Base-by-base conservation (phyloP, 2,329 filamentous ascomycete species). In the Claviceps arundinis region DNA sequence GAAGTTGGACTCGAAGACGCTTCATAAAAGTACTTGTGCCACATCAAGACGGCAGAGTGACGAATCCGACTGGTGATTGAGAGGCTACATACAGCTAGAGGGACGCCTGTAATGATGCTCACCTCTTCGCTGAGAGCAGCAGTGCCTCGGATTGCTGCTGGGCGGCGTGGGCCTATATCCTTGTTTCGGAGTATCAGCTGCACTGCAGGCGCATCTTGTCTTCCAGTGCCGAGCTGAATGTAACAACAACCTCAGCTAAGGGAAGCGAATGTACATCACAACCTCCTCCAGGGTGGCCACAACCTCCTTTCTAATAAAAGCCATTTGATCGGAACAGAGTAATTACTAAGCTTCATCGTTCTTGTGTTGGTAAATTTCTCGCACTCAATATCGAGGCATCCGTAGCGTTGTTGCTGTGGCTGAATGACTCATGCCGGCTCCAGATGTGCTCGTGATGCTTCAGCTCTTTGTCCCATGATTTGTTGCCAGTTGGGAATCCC, bases 291-390 rank as follows among this genome's bases (percentile, higher is more conserved):
- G 63, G 66, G 52, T 65, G 59, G 51, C 67, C 67, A 47, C 64
- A 60, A 46, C 65, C 66, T 55, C 69, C 70, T 57, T 66, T 65
- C 84, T 82, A 88, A 65, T 85, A 86, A 49, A 72, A 82, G 73
- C 59, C 85, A 76, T 56, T 79, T 78, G 60, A 91, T 77, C 22
- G 89, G 89, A 14, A 89, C 89, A 1, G 90, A 9, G 90, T 96
- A 38, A 95, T 90, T 5, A 91, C 89, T 54, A 96, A 75, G 65
- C 88, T 95, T 48, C 89, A 89, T 47, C 89, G 79, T 64, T 96
- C 90, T 61, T 85, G 86, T 58, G 79, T 85, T 4, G 90, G 90
- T 65, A 95, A 96, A 70, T 95, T 87, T 55, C 89, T 95, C 56
- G 95, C 70, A 62, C 78, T 87, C 55, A 85, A 76, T 63, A 79